Conservation (phyloP, 192 early-diverging fungal species). For the Lobosporangium transversale region DNA sequence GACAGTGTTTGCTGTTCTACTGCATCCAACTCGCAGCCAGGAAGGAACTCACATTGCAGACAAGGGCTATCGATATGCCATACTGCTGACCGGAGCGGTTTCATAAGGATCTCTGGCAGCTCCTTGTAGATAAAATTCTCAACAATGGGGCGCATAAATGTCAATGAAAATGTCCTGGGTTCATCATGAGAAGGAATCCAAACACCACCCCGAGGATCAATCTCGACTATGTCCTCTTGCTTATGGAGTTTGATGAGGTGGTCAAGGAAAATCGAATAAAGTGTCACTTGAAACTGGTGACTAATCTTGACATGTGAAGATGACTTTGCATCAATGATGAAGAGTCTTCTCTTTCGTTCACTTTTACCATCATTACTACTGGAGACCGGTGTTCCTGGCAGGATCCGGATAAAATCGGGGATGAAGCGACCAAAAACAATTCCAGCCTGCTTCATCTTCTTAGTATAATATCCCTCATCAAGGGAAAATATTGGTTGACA, state of each 20-base stretch:
- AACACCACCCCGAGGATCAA: slow-evolving; percentile 28
- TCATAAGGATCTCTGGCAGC: slow-evolving; percentile 25
- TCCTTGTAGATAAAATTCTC: slow-evolving; percentile 37
- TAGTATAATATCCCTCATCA: slow-evolving; percentile 25
- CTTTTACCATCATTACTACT: too few relatives aligned
- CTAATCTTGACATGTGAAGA: slow-evolving; percentile 42
- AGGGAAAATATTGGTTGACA: slow-evolving; percentile 40
- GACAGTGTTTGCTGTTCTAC: slow-evolving; percentile 27
- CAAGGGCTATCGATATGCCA: slow-evolving; percentile 50
- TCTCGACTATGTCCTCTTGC: slow-evolving; percentile 25
- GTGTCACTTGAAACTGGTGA: slow-evolving; percentile 50
- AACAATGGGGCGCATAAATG: slow-evolving; percentile 41
- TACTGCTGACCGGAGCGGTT: slow-evolving; percentile 6
- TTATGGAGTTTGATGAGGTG: slow-evolving; percentile 39
- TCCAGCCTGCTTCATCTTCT: slow-evolving; percentile 28
- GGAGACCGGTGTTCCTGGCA: slow-evolving; percentile 8
- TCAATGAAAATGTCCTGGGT: slow-evolving; percentile 28
- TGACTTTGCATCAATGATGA: slow-evolving; percentile 49
- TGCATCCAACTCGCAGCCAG: slow-evolving; percentile 25
- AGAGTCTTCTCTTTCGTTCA: slow-evolving; percentile 24
- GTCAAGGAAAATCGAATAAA: slow-evolving; percentile 44
- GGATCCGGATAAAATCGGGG: slow-evolving; percentile 38
- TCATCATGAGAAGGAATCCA: slow-evolving; percentile 33
- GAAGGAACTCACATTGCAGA: slow-evolving; percentile 42
- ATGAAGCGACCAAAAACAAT: slow-evolving; percentile 44